Evolutionary conservation across 1,139 yeast species (phyloP).

Genomic region (Sugiyamaella xylanicola): DNA sequence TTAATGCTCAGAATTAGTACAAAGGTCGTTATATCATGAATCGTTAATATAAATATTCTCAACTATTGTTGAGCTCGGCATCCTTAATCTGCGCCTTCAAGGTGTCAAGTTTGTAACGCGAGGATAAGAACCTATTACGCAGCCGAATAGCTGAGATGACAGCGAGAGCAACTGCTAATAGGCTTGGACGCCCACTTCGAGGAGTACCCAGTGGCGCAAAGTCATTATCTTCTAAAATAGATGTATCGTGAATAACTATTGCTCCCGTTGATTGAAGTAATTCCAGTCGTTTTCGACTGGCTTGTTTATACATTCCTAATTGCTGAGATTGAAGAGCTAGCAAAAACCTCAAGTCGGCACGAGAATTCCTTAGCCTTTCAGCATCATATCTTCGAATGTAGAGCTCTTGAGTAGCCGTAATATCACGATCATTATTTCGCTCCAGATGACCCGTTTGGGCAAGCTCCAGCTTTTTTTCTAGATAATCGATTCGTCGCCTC

Average conservation of each 20-base stretch:
- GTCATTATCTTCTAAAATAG: conserved; percentile 13
- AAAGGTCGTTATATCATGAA: conserved; percentile 5
- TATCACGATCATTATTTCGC: neutral
- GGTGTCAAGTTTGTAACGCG: conserved; percentile 9
- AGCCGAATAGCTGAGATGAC: conserved; percentile 24
- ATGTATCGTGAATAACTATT: conserved; percentile 16
- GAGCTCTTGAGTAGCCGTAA: conserved; percentile 9
- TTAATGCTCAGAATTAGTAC: no score
- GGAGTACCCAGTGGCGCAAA: neutral
- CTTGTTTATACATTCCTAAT: conserved; percentile 20
- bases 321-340: conserved; percentile 22
- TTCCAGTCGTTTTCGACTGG: conserved; percentile 20
- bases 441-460: neutral
- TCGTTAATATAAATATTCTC: conserved; percentile 2
- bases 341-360: conserved; percentile 25
- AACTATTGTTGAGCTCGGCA: conserved; percentile 1
- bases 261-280: conserved; percentile 22
- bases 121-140: conserved; percentile 19
- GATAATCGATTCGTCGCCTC: neutral
- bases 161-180: conserved; percentile 22
- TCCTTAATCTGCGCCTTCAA: conserved; percentile 7
- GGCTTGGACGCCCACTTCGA: neutral
- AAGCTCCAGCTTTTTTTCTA: neutral
- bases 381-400: conserved; percentile 17
- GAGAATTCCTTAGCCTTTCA: conserved; percentile 14